Evolutionary conservation across 257 asterid species (phyloP), one percentile per base, ranked within the genome.

Genomic region (Salvia splendens): DNA sequence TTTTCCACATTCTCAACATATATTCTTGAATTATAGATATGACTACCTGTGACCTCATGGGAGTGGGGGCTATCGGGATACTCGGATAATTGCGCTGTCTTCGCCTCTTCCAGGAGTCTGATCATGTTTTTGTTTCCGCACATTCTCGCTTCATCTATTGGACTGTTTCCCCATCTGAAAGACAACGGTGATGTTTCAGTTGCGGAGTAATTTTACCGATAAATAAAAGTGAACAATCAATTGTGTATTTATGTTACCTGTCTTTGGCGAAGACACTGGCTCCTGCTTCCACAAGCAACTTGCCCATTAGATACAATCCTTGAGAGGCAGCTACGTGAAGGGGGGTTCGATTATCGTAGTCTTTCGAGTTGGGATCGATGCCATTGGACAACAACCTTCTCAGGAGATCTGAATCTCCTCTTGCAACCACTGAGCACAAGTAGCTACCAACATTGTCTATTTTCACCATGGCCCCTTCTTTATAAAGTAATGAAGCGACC

Each of bases 311-410:
- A 65, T 76, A 83, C 24, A 86, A 52, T 28, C 99, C 97, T 36
- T 86, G 96, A 55, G 95, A 82, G 33, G 95, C 84, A 47, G 96
- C 95, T 8, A 93, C 55, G 65, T 93, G 99, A 66, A 93, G 97
- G 58, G 99, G 85, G 46, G 96, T 82, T 42, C 97, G 85, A 14
- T 76, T 80, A 75, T 90, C 97, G 70, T 90, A 90, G 75, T 93
- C 95, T 52, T 69, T 63, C 10, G 83, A 69, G 74, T 90, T 84
- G 5, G 96, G 95, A 78, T 93, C 97, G 9, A 85, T 35, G n/a
- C 99, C 96, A 3, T 80, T 62, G 36, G 83, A 52, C 14, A 93
- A 65, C 63, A 90, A 42, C 80, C 95, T 77, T 59, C 92, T 76
- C 32, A 93, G 84, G 56, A 88, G 64, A 73, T 90, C 97, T 2